Conservation (phyloP, 2,329 filamentous ascomycete species). For the Xylariales sp. region DNA sequence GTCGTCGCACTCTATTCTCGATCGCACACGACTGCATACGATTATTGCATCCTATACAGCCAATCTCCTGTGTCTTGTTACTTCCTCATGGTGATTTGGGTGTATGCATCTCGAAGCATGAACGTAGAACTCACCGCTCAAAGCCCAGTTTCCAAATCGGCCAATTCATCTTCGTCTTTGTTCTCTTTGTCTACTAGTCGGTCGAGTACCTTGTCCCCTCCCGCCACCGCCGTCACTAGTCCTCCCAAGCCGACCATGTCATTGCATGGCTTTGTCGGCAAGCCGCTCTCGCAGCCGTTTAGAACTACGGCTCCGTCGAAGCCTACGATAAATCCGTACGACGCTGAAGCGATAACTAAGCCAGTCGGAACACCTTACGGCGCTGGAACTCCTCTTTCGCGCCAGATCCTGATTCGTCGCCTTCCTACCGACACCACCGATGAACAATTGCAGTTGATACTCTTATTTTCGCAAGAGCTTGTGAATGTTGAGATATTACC, state of each 20-base stretch:
- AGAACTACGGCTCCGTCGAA: conserved; percentile 49
- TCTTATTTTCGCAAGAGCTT: conserved; percentile 68
- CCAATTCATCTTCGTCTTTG: conserved; percentile 42
- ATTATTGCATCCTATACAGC: conserved; percentile 30
- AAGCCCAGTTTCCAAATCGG: conserved; percentile 41
- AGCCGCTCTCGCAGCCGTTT: conserved; percentile 55
- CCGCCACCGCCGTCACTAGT: conserved; percentile 30
- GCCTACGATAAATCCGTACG: conserved; percentile 52
- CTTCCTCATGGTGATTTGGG: conserved; percentile 40
- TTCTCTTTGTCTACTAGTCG: conserved; percentile 45
- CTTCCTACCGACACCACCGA: conserved; percentile 66
- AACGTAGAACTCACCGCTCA: conserved; percentile 43
- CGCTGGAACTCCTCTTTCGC: conserved; percentile 51
- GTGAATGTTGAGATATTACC: conserved; percentile 63
- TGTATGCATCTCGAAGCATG: conserved; percentile 47
- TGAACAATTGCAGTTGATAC: conserved; percentile 66
- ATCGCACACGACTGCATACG: conserved; percentile 22
- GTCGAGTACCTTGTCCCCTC: conserved; percentile 41
- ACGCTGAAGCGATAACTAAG: conserved; percentile 55
- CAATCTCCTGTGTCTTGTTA: conserved; percentile 25
- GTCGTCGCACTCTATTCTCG: conserved; percentile 33
- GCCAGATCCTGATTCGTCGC: conserved; percentile 63
- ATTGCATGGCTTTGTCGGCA: conserved; percentile 56
- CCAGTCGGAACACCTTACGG: conserved; percentile 56
- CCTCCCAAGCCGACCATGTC: conserved; percentile 56